phyloP scores from a whole-genome alignment of 2,329 filamentous ascomycete genomes.

The Neonectria hederae region DNA sequence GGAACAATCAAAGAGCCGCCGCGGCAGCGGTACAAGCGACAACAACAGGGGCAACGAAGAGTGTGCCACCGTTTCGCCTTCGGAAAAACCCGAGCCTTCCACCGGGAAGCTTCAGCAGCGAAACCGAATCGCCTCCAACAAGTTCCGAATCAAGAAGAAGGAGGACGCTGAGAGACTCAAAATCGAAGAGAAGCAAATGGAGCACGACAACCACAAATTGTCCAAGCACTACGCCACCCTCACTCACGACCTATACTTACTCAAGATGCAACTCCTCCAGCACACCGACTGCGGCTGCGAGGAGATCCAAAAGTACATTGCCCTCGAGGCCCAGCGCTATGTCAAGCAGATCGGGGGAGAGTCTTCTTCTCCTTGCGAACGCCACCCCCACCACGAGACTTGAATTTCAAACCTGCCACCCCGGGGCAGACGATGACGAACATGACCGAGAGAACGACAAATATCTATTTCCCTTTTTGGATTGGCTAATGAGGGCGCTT shows the following conservation, averaged over 20 bases:
- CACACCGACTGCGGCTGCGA: slow-evolving; percentile 37
- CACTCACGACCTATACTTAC: slow-evolving; percentile 30
- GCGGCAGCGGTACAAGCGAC: not conserved
- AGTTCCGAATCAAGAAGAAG: slow-evolving; percentile 36
- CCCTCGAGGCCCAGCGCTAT: slow-evolving; percentile 30
- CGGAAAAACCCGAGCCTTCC: not conserved
- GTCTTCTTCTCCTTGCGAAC: not conserved
- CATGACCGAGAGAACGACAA: not conserved
- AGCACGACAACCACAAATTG: slow-evolving; percentile 27
- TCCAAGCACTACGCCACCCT: slow-evolving; percentile 23
- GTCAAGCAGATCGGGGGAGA: slow-evolving; percentile 12
- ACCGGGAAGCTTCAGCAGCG: slow-evolving; percentile 21
- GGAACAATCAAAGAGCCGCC: not conserved
- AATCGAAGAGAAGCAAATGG: slow-evolving; percentile 29
- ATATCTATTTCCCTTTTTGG: not conserved
- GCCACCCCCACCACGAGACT: not conserved
- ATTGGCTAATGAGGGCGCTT: not conserved
- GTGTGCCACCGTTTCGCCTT: not conserved
- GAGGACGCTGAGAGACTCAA: slow-evolving; percentile 29
- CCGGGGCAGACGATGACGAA: too few species aligned
- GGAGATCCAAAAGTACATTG: slow-evolving; percentile 38
- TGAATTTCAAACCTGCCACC: not conserved
- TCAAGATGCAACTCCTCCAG: slow-evolving; percentile 38
- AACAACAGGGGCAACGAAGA: not conserved
- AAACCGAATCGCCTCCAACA: slow-evolving; percentile 41